These are phyloP conservation scores for Peronospora belbahrii DNA, from an alignment of 352 stramenopile genomes.

Conservation along the genomic window DNA sequence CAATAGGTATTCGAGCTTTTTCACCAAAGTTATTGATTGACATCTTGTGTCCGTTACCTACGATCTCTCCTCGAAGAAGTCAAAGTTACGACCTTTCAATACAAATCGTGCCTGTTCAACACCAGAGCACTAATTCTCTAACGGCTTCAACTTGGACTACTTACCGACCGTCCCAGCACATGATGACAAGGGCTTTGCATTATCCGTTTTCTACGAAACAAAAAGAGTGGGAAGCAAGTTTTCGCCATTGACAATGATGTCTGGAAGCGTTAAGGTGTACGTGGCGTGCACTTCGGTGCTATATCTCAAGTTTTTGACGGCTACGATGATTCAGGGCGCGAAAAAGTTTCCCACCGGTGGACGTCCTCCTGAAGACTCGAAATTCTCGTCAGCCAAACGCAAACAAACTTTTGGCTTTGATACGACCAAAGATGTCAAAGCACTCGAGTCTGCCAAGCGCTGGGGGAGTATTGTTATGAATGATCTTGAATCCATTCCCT, in stretches of 20 bases:
- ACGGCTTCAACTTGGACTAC: too few relatives aligned
- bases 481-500: conserved; percentile 50
- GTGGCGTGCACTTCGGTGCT: conserved; percentile 42
- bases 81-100: too few relatives aligned
- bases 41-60: too few relatives aligned
- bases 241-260: background rate
- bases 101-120: too few relatives aligned
- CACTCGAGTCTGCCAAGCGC: conserved; percentile 30
- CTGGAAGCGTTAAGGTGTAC: conserved; percentile 31
- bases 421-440: conserved; percentile 18
- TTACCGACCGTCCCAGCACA: too few relatives aligned
- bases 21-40: too few relatives aligned
- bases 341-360: conserved; percentile 44
- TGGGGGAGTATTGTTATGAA: conserved; percentile 54
- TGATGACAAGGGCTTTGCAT: too few relatives aligned
- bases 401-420: conserved; percentile 36
- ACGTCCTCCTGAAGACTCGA: conserved; percentile 43
- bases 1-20: too few relatives aligned
- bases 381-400: conserved; percentile 33
- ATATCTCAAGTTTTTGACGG: conserved; percentile 61
- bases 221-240: background rate
- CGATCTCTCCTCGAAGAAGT: too few relatives aligned
- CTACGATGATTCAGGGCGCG: conserved; percentile 33
- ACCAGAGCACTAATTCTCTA: too few relatives aligned
- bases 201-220: background rate